Base-by-base conservation (phyloP, 768 basidiomycete species). In the Baorangia bicolor region DNA sequence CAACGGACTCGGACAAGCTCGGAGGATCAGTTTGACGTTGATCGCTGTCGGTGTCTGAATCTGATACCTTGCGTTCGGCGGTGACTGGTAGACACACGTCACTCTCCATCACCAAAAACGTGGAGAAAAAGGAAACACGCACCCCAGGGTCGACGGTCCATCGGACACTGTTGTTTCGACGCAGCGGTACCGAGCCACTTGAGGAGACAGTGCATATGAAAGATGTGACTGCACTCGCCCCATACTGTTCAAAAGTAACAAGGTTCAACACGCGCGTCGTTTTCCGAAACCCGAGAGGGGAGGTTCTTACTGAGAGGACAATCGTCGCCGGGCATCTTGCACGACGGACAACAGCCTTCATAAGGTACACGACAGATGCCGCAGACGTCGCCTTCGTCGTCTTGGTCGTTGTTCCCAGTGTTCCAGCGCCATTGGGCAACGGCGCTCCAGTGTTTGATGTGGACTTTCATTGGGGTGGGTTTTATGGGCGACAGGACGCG, bases 201-300 rank as follows among this genome's bases (percentile, higher is more conserved):
- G 60, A 96, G 79, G 13, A 99, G 75, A 73, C 96, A 98, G 70
- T 99, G 96, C 92, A 98, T 94, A 69, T 99, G 97, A 67, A 98
- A 99, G 54, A 97, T 86, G 69, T 98, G 97, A 7, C 86, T 92
- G 68, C 96, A 99, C 74, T 97, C 88, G 33, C 97, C 97, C 92
- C 94, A 98, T 51, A 98, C 96, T 48, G 4, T 23, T n/a, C n/a
- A n/a, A n/a, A n/a, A n/a, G n/a, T n/a, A n/a, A n/a, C n/a, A n/a
- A n/a, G n/a, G n/a, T n/a, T n/a, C 45, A 46, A 20, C 28, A 28
- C 8, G 51, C 31, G 18, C 33, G n/a, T 3, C 16, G 18, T 5
- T 18, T 27, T n/a, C 16, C 31, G 14, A 27, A 23, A 14, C 20
- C 11, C n/a, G 31, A 23, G 2, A 20, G 9, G 2, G 2, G n/a